A percentile compares a stretch with the other conserved stretches of the same genome.
Conservation (phyloP, 257 asterid genomes). For the Lithospermum erythrorhizon region DNA sequence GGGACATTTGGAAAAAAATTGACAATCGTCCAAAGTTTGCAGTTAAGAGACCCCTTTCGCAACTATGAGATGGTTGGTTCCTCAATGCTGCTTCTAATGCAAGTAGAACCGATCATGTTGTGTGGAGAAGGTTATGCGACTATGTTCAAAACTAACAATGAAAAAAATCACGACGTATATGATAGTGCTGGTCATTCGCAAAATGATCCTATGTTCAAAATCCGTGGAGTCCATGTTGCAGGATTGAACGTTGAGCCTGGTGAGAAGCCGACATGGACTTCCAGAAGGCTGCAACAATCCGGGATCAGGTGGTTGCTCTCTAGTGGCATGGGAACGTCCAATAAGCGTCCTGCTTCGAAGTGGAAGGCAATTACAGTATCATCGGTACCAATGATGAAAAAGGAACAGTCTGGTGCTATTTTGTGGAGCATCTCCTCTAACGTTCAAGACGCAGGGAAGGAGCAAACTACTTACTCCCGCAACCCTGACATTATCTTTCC, state of each 20-base stretch:
- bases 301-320: constrained; percentile 73
- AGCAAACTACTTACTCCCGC: background rate
- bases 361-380: constrained; percentile 29
- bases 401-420: background rate
- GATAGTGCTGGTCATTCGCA: background rate
- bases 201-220: constrained; percentile 29
- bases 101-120: background rate
- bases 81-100: background rate
- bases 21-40: constrained; percentile 15
- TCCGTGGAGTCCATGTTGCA: constrained; percentile 45
- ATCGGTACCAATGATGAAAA: constrained; percentile 25
- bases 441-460: background rate
- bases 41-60: background rate
- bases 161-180: constrained; percentile 4
- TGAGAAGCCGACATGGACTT: constrained; percentile 33
- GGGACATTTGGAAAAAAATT: constrained; percentile 19
- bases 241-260: constrained; percentile 35
- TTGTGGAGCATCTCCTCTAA: background rate
- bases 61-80: background rate
- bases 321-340: constrained; percentile 42
- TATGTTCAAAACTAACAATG: constrained; percentile 10
- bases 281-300: constrained; percentile 42
- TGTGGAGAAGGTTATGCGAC: background rate
- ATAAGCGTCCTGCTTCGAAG: constrained; percentile 25
- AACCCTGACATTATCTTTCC: background rate